Evolutionary conservation across 106 monocot genomes (phyloP).

Genomic region (Platanthera guangdongensis): DNA sequence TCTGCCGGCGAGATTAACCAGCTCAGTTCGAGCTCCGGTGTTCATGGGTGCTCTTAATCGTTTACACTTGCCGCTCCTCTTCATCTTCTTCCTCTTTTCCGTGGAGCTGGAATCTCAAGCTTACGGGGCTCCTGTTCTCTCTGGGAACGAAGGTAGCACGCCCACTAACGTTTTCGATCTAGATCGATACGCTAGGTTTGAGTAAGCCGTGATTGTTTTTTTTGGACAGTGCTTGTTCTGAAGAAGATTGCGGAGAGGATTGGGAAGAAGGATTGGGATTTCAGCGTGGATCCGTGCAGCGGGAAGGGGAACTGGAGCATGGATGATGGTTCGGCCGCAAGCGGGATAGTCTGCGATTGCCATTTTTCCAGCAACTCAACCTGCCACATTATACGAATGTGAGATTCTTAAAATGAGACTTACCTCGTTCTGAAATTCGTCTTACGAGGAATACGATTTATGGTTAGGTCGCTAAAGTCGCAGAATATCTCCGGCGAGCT

Average conservation of each 20-base stretch:
- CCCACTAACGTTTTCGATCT: neutral
- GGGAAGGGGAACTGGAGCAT: conserved; percentile 34
- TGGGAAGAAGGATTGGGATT: conserved; percentile 51
- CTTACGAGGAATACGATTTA: neutral
- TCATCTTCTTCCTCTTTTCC: neutral
- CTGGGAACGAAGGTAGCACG: neutral
- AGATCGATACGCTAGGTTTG: neutral
- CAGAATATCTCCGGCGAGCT: conserved; percentile 48
- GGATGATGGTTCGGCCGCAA: conserved; percentile 9
- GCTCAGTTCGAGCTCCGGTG: neutral
- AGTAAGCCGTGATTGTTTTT: neutral
- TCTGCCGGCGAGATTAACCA: neutral
- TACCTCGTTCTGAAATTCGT: neutral
- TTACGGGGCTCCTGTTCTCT: neutral
- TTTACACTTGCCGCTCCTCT: neutral
- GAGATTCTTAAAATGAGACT: conserved; percentile 1
- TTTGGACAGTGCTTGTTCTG: conserved; percentile 34
- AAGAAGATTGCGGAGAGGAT: conserved; percentile 28
- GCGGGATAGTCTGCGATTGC: conserved; percentile 42
- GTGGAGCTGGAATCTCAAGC: neutral
- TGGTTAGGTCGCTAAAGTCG: conserved; percentile 33
- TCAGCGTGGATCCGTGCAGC: conserved; percentile 59
- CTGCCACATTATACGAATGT: conserved; percentile 48
- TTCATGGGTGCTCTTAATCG: neutral
- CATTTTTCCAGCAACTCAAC: conserved; percentile 17